Percentiles rank a stretch among this genome's conserved stretches.
Evolutionary conservation across 2,329 filamentous ascomycete genomes (phyloP).

Genomic region (Xylariales sp.): DNA sequence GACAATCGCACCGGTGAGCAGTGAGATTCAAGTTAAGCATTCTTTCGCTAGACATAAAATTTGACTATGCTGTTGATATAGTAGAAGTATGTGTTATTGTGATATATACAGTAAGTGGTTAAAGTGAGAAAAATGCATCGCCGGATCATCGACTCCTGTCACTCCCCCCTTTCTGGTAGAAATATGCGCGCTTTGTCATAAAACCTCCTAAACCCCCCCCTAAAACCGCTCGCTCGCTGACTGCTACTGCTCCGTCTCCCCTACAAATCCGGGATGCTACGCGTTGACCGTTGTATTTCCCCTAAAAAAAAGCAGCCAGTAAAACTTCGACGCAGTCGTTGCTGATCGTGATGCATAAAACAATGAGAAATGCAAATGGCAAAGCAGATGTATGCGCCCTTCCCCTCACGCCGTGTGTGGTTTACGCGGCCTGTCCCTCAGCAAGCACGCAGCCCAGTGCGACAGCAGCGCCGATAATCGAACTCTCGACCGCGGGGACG

Average conservation of each 20-base stretch:
- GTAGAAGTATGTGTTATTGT: conserved; percentile 4
- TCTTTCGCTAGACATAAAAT: not conserved
- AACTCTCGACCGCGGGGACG: conserved; percentile 78
- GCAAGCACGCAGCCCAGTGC: conserved; percentile 64
- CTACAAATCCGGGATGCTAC: not conserved
- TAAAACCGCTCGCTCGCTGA: not conserved
- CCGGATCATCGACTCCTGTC: not conserved
- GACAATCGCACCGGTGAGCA: too few species aligned
- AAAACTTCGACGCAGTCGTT: conserved; percentile 13
- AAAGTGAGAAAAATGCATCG: not conserved
- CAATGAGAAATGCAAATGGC: not conserved
- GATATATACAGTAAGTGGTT: conserved; percentile 4
- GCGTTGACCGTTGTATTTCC: not conserved
- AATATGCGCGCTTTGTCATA: conserved; percentile 1
- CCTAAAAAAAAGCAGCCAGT: not conserved
- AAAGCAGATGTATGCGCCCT: conserved; percentile 31
- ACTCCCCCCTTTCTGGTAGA: not conserved
- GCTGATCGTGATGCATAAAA: conserved; percentile 24
- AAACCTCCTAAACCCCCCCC: not conserved
- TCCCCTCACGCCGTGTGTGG: not conserved
- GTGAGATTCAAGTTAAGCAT: too few species aligned
- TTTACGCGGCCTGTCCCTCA: conserved; percentile 32
- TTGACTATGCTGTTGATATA: not conserved
- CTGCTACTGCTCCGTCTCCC: not conserved
- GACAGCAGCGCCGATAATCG: conserved; percentile 79